phyloP scores from a whole-genome alignment of 495 filamentous ascomycete species.

The Podospora sp. region DNA sequence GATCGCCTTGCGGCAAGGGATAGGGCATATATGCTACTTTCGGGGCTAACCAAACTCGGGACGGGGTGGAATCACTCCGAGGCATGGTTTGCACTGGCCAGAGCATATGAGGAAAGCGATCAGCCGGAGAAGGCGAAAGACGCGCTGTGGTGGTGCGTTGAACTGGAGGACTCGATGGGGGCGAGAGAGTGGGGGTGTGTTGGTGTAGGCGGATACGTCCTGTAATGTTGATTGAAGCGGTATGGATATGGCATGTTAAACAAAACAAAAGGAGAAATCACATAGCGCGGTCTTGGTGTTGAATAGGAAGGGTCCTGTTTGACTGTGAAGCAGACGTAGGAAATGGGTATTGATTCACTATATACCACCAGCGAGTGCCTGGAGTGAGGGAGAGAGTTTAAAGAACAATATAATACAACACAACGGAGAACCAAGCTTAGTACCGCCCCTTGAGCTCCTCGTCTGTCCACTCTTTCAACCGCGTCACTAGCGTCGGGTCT shows the following conservation, averaged over 20 bases:
- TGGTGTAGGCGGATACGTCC: constrained; percentile 59
- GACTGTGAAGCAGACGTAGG: not conserved
- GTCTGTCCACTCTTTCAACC: constrained; percentile 2
- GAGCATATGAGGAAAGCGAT: constrained; percentile 80
- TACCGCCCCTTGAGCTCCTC: not conserved
- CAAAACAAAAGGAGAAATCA: not conserved
- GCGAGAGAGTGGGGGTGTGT: constrained; percentile 62
- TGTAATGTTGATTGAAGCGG: constrained; percentile 36
- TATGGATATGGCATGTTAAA: not conserved
- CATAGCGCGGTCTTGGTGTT: not conserved
- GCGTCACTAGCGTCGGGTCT: not conserved
- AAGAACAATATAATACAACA: not conserved
- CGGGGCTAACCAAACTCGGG: constrained; percentile 79
- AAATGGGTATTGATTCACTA: not conserved
- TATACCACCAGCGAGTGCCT: not conserved
- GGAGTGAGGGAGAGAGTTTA: not conserved
- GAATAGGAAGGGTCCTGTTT: not conserved
- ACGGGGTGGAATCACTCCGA: constrained; percentile 90
- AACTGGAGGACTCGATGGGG: constrained; percentile 67
- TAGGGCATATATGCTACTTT: constrained; percentile 80
- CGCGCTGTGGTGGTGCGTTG: constrained; percentile 76
- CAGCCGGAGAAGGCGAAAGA: constrained; percentile 81
- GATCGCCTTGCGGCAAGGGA: constrained; percentile 84
- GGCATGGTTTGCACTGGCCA: constrained; percentile 86
- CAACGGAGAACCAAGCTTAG: not conserved